Base-by-base conservation (phyloP, 257 asterid species). In the Petunia axillaris region DNA sequence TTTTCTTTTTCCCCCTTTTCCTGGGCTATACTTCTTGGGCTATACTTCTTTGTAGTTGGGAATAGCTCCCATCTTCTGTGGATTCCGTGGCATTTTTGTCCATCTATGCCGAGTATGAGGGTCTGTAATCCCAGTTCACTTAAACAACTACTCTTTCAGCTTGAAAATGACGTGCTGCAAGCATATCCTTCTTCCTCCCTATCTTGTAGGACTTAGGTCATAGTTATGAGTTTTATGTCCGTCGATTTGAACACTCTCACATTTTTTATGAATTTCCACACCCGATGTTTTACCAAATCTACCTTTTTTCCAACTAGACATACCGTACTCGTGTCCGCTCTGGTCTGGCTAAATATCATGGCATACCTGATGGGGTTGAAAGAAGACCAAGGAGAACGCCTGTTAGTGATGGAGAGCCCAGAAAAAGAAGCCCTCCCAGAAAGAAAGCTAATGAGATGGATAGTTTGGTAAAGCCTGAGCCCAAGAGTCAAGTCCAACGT, bases 261-360 rank as follows among this genome's bases (percentile, higher is more conserved):
- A 41, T 85, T 70, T 70, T 73, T 37, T 25, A 6, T 57, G 48
- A 35, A 59, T 36, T 75, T 50, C 25, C 73, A 36, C 58, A 54
- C 14, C 13, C n/a, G 9, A 41, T 16, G 37, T 53, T 55, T 65
- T 52, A 63, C 53, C 81, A 67, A 63, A 8, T 16, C 79, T 75
- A 41, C 55, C 38, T 71, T 71, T 75, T 44, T 37, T 78, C 70
- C 70, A 76, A 43, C 68, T 81, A 95, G 99, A 89, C 60, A 8
- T 95, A 92, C 81, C 93, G 97, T 36, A 66, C 57, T 58, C 92
- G 98, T 37, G 97, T 95, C 70, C 80, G 79, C 87, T 85, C 97
- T 44, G 95, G 91, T 77, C 87, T 93, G 36, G 89, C 91, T 48
- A 95, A 88, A 80, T 90, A 81, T 85, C 91, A 92, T 82, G 97